Base-by-base conservation (phyloP, 2,329 filamentous ascomycete genomes). In the Raffaelea albimanens region DNA sequence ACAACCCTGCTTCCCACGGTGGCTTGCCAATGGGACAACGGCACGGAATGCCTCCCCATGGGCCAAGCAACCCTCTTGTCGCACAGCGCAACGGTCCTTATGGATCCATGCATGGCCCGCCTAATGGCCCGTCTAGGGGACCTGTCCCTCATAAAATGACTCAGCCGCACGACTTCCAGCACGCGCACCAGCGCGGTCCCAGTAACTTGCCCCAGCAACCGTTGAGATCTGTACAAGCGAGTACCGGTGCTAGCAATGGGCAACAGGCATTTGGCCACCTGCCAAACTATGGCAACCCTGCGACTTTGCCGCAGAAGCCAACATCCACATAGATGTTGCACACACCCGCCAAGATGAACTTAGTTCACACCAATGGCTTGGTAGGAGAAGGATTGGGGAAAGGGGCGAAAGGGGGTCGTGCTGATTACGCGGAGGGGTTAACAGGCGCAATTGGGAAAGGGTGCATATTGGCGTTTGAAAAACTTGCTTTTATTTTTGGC, bases 291-390 rank as follows among this genome's bases (percentile, higher is more conserved):
- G 76, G 76, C 53, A 80, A 80, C 60, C 76, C 76, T 49, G 75
- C 76, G 29, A 74, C 73, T 29, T 60, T 80, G 58, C 76, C 76
- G 50, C 76, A 80, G 58, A 80, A 80, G 63, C 76, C 76, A 3
- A 49, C 50, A 50, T 65, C 72, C 31, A 68, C 70, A 50, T 61
- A 59, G 44, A 16, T 22, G 43, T 11, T 18, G 34, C 41, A 43
- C 29, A 33, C 40, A 29, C 53, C 13, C 13, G 25, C 7, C 25
- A 7, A n/a, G 25, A 29, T 29, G 7, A 7, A 29, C 25, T 29
- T n/a, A n/a, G n/a, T n/a, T n/a, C n/a, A n/a, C n/a, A 29, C 13
- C 7, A 29, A 7, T 29, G 13, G 25, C 25, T 29, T 29, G 25
- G 52, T 53, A 52, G 50, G 44, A 48, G 51, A 34, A 50, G 55